phyloP scores from a whole-genome alignment of 2,329 filamentous ascomycete genomes.

The Hymenoscyphus albidus region DNA sequence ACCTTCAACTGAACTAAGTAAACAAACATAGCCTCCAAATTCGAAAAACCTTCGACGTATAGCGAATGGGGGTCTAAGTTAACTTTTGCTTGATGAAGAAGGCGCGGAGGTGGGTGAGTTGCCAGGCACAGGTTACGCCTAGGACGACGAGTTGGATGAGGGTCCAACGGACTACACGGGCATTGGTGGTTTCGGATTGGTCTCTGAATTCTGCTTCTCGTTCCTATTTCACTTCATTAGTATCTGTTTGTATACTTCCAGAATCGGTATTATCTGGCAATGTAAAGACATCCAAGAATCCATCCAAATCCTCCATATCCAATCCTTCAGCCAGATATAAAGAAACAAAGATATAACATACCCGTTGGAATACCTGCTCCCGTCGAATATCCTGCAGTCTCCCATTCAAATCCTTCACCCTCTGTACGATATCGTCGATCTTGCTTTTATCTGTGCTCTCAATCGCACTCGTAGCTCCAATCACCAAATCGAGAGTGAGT shows the following conservation, averaged over 20 bases:
- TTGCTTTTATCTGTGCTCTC: constrained; percentile 92
- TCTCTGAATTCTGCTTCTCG: constrained; percentile 97
- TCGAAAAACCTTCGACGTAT: neutral
- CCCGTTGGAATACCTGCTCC: constrained; percentile 95
- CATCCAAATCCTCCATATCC: no score
- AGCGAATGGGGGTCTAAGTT: constrained; percentile 53
- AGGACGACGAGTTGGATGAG: constrained; percentile 83
- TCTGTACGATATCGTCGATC: constrained; percentile 82
- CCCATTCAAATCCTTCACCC: constrained; percentile 84
- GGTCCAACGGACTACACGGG: constrained; percentile 90
- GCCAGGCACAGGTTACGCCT: constrained; percentile 89
- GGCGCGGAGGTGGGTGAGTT: constrained; percentile 86
- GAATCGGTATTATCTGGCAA: neutral
- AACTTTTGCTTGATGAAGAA: constrained; percentile 99
- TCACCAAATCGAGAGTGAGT: constrained; percentile 82
- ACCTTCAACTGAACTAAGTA: neutral
- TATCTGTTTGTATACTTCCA: neutral
- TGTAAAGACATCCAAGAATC: constrained; percentile 5
- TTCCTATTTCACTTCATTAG: constrained; percentile 54
- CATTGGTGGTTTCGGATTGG: constrained; percentile 91
- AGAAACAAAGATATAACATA: constrained; percentile 40
- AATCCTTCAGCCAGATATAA: no score
- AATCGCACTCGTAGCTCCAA: constrained; percentile 91
- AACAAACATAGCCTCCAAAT: constrained; percentile 2
- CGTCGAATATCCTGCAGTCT: constrained; percentile 82